Conservation (phyloP, 306 rosid genomes). For the Echinosophora koreensis region DNA sequence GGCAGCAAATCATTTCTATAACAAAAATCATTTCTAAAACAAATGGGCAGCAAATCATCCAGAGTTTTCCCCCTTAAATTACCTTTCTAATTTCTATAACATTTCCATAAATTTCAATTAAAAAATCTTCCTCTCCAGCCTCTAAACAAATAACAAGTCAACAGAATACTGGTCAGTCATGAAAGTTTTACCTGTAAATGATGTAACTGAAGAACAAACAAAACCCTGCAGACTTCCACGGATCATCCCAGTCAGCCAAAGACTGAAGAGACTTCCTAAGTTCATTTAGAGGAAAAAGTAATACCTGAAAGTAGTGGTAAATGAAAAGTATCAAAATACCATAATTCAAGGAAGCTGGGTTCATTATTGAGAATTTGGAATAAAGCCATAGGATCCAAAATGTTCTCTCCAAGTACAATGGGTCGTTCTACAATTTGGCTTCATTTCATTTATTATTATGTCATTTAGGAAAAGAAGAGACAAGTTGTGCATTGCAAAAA, state of each 20-base stretch:
- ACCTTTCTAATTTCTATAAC: not conserved
- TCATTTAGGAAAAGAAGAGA: constrained; percentile 29
- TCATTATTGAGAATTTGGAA: constrained; percentile 4
- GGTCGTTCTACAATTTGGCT: constrained; percentile 20
- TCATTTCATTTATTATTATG: constrained; percentile 2
- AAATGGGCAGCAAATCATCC: not conserved
- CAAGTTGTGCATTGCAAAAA: constrained; percentile 16
- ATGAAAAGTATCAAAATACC: constrained; percentile 40
- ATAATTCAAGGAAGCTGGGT: constrained; percentile 26
- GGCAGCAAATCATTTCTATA: not conserved
- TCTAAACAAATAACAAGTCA: constrained; percentile 30
- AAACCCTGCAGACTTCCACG: constrained; percentile 76
- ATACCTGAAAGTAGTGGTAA: constrained; percentile 72
- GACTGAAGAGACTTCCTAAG: constrained; percentile 72
- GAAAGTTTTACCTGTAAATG: constrained; percentile 77
- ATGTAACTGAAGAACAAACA: constrained; percentile 71
- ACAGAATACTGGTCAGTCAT: constrained; percentile 19
- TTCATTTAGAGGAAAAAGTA: constrained; percentile 79
- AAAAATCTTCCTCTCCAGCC: not conserved
- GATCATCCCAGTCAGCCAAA: constrained; percentile 90
- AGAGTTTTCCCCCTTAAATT: constrained; percentile 8
- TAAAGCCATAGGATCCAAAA: constrained; percentile 23
- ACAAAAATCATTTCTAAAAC: too few relatives aligned
- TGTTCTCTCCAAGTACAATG: not conserved
- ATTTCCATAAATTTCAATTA: constrained; percentile 18